These are phyloP conservation scores for Fagus crenata DNA, from an alignment of 306 rosid genomes.

Conservation along the genomic window DNA sequence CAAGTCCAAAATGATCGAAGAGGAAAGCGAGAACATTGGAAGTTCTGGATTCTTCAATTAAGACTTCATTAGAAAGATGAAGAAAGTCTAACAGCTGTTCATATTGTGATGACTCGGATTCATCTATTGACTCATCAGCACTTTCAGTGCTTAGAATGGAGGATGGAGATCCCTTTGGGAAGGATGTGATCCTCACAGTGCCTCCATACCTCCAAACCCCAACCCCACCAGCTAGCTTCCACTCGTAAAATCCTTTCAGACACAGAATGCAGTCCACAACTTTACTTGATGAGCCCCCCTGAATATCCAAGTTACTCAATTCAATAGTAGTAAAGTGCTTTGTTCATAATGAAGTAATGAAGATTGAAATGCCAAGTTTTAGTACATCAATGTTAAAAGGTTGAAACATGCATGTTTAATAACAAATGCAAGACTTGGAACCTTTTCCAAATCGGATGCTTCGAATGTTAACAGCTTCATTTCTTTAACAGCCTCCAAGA, in stretches of 20 bases:
- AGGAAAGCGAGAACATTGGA: conserved; percentile 70
- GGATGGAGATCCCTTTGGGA: conserved; percentile 60
- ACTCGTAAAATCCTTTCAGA: conserved; percentile 87
- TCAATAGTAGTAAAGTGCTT: not conserved
- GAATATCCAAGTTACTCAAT: conserved; percentile 31
- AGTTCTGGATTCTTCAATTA: conserved; percentile 68
- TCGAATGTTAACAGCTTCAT: conserved; percentile 93
- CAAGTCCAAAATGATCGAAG: conserved; percentile 82
- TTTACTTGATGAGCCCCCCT: conserved; percentile 90
- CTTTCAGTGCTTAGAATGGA: conserved; percentile 61
- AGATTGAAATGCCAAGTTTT: not conserved
- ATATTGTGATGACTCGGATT: conserved; percentile 70
- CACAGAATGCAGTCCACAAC: conserved; percentile 98
- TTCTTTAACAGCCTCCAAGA: conserved; percentile 80
- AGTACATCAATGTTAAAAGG: not conserved
- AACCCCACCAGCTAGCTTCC: conserved; percentile 88
- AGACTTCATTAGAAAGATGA: conserved; percentile 62
- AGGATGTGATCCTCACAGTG: conserved; percentile 79
- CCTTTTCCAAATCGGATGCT: conserved; percentile 97
- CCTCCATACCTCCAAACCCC: conserved; percentile 99
- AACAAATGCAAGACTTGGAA: conserved; percentile 10
- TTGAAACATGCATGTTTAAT: conserved; percentile 1
- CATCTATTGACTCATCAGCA: conserved; percentile 71
- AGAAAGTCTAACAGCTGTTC: conserved; percentile 81
- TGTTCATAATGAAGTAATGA: not conserved